A percentile compares a stretch with the other conserved stretches of the same genome.
These are phyloP conservation scores for Pseudogymnoascus sp. DNA, from an alignment of 2,329 filamentous ascomycete species.

Conservation along the genomic window DNA sequence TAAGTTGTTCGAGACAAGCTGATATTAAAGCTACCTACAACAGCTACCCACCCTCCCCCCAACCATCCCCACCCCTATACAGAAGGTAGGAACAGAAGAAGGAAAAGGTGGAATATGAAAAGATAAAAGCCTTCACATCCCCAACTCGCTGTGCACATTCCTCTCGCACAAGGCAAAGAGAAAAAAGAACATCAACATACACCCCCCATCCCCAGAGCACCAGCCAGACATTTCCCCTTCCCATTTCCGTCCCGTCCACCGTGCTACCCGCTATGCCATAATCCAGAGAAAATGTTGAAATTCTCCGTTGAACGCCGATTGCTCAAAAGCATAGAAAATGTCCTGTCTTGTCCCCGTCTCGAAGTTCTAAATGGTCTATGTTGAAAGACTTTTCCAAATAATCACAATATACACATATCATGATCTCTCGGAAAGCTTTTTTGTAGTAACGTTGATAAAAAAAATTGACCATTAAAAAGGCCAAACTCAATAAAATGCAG, in stretches of 20 bases:
- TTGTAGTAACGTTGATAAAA: not conserved
- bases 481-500: conserved; percentile 1
- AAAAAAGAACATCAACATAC: not conserved
- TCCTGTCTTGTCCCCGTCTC: conserved; percentile 15
- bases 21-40: not conserved
- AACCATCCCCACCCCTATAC: too few relatives aligned
- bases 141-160: not conserved
- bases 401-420: not conserved
- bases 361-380: conserved; percentile 27
- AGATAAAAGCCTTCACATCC: not conserved
- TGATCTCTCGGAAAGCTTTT: not conserved
- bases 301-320: conserved; percentile 30
- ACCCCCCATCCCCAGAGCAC: not conserved
- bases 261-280: not conserved
- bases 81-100: not conserved
- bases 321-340: conserved; percentile 18
- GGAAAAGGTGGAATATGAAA: not conserved
- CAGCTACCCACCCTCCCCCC: not conserved
- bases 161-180: not conserved
- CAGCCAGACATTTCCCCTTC: not conserved
- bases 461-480: not conserved
- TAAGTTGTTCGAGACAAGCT: not conserved
- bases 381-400: conserved; percentile 31
- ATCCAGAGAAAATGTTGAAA: conserved; percentile 30
- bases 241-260: not conserved